Base-by-base conservation (phyloP, 164 flowering plant species). In the Aristolochia fimbriata region DNA sequence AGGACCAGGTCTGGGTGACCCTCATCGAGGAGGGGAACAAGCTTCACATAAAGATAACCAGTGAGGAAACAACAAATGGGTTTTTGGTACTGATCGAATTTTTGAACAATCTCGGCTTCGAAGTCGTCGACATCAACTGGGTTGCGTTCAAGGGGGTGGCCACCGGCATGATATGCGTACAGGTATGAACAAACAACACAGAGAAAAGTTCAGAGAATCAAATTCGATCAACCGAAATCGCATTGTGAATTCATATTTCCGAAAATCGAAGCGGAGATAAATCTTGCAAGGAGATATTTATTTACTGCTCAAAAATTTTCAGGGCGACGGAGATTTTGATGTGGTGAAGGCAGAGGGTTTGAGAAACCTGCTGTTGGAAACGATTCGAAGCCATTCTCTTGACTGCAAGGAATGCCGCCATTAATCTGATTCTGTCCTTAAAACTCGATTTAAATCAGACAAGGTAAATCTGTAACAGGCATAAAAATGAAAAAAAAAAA, bases 291-390 rank as follows among this genome's bases (percentile, higher is more conserved):
- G 37, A 31, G 37, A 31, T 31, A 7, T 15, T 7, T 12, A 6
- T 21, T 13, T n/a, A n/a, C n/a, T n/a, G n/a, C n/a, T n/a, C n/a
- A n/a, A n/a, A n/a, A 22, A 49, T 20, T 61, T 52, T 58, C 84
- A 87, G 97, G 85, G 73, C 68, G 85, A 72, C 68, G 85, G 73
- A 65, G 91, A 83, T 55, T 68, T 72, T 57, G 92, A 83, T 61
- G 71, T 74, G 70, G 52, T 49, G 19, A 17, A 11, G 20, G 52
- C 20, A 8, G 22, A 17, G 5, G 22, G 14, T 49, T 20, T 49
- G 52, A 17, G 52, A 17, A 20, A 49, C 3, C n/a, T 17, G 52
- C 22, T 49, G 52, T 19, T 49, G 22, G 22, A 49, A 49, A 20
- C 14, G 52, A 49, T 49, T 37, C 43, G 43, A 7, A 0, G 43